Evolutionary conservation across 179 eudicot genomes (phyloP).

Genomic region (Heliamphora pulchella): DNA sequence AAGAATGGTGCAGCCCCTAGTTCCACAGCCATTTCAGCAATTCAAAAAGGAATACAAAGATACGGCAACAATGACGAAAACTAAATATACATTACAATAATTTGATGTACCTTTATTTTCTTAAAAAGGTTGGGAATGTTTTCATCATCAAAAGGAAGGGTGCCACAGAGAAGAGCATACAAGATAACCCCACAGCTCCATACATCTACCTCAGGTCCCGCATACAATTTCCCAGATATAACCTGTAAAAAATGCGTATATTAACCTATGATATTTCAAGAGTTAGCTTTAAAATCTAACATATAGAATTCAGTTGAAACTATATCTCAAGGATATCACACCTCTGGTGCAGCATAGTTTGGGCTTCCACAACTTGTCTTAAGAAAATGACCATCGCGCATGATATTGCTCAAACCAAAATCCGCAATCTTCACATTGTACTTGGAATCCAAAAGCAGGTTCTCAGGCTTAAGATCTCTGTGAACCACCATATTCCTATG

Average conservation of each 20-base stretch:
- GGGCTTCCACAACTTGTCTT: conserved; percentile 99
- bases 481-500: conserved; percentile 98
- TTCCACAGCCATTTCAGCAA: not conserved
- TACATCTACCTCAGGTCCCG: conserved; percentile 97
- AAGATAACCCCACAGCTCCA: conserved; percentile 99
- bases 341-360: conserved; percentile 99
- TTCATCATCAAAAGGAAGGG: conserved; percentile 94
- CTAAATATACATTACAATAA: not conserved
- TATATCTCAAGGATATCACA: conserved; percentile 14
- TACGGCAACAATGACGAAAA: not conserved
- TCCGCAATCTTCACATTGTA: conserved; percentile 89
- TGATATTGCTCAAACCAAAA: conserved; percentile 92
- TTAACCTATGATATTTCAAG: not conserved
- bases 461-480: conserved; percentile 94
- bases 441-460: conserved; percentile 84
- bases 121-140: conserved; percentile 87
- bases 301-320: not conserved
- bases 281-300: not conserved
- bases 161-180: conserved; percentile 95
- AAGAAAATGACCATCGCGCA: conserved; percentile 94
- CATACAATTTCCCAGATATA: conserved; percentile 87
- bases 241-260: conserved; percentile 37
- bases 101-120: conserved; percentile 69
- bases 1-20: not conserved
- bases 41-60: not conserved